phyloP scores from a whole-genome alignment of 345 rosid genomes.

The Rhizophora mangle region DNA sequence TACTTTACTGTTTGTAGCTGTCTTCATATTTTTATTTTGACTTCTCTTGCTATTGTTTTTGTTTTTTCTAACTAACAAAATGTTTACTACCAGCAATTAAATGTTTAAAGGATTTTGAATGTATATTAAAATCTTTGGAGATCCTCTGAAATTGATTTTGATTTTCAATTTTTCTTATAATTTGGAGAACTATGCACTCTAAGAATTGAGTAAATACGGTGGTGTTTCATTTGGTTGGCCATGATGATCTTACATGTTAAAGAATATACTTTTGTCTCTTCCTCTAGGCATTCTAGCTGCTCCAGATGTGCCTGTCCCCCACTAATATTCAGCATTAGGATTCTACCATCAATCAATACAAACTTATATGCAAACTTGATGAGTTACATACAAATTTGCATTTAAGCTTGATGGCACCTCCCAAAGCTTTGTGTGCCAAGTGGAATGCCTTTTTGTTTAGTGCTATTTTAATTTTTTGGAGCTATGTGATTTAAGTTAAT shows the following conservation, averaged over 20 bases:
- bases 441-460: background rate
- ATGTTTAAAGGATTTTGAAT: no score
- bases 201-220: background rate
- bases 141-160: background rate
- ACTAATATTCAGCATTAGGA: no score
- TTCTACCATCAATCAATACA: no score
- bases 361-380: no score
- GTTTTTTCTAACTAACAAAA: no score
- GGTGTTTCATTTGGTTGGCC: background rate
- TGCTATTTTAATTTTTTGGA: background rate
- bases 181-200: background rate
- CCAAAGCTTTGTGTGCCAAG: background rate
- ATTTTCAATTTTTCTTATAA: background rate
- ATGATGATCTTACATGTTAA: background rate
- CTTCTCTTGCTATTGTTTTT: background rate
- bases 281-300: no score
- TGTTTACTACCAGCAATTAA: no score
- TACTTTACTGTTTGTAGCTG: conserved; percentile 5
- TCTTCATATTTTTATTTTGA: background rate
- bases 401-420: no score
- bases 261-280: background rate
- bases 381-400: no score
- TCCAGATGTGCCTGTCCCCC: no score
- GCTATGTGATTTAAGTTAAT: conserved; percentile 9
- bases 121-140: no score